phyloP scores from a whole-genome alignment of 371 early-diverging fungal genomes.

The Capillidium rhysosporum region DNA sequence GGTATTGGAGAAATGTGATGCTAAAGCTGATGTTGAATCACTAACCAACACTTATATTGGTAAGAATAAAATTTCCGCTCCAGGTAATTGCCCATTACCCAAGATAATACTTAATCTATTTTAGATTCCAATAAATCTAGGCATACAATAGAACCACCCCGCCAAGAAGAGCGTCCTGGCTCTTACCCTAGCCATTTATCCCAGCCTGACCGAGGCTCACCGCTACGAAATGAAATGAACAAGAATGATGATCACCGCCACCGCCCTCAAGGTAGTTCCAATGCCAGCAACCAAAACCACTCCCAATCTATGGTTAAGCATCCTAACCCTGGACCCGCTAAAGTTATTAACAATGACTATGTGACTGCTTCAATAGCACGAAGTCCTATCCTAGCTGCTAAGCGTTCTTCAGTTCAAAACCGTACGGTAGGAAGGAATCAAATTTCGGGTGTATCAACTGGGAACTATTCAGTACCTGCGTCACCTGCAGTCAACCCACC shows the following conservation, averaged over 20 bases:
- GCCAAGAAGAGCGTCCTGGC: not conserved
- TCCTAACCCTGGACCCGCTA: not conserved
- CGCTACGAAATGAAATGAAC: conserved; percentile 2
- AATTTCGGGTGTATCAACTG: not conserved
- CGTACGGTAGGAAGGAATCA: not conserved
- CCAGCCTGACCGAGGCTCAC: not conserved
- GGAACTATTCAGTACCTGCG: not conserved
- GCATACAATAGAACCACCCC: not conserved
- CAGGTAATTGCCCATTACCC: not conserved
- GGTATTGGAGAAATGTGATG: not conserved
- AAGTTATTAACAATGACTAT: conserved; percentile 2
- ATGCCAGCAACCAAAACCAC: not conserved
- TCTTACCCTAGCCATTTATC: not conserved
- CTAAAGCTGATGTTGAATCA: conserved; percentile 1
- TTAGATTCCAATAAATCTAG: no score
- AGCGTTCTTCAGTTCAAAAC: not conserved
- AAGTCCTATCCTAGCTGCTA: conserved; percentile 5
- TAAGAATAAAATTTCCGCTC: not conserved
- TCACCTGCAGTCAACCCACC: not conserved
- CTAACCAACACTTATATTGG: not conserved
- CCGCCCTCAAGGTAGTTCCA: not conserved
- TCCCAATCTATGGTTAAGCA: not conserved
- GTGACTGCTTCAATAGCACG: conserved; percentile 6
- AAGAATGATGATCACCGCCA: not conserved
- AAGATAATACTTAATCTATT: no score